Conservation (phyloP, 2,329 filamentous ascomycete species). For the Pestalotiopsis sp. region DNA sequence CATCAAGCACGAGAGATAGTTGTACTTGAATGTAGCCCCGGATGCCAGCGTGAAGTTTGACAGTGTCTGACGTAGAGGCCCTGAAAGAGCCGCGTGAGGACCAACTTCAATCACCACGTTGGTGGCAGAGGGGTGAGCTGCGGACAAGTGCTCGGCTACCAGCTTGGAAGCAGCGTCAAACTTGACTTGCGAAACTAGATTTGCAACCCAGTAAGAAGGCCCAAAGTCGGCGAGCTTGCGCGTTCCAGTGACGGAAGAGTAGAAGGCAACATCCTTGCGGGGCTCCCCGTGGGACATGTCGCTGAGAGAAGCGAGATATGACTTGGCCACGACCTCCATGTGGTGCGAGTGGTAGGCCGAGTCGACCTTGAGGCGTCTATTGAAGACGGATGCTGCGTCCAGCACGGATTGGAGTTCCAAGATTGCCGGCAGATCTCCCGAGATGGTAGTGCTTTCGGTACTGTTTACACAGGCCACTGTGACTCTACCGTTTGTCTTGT, state of each 20-base stretch:
- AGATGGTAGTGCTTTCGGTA: slow-evolving; percentile 31
- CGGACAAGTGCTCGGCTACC: slow-evolving; percentile 15
- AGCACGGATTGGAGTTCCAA: slow-evolving; percentile 16
- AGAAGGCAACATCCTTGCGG: neutral
- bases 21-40: neutral
- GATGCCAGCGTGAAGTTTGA: neutral
- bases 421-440: slow-evolving; percentile 25
- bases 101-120: slow-evolving; percentile 3
- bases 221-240: neutral
- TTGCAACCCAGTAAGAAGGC: slow-evolving; percentile 13
- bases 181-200: slow-evolving; percentile 14
- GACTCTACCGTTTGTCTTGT: neutral
- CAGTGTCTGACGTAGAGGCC: neutral
- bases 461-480: slow-evolving; percentile 32
- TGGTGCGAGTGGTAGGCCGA: slow-evolving; percentile 34
- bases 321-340: slow-evolving; percentile 23
- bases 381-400: slow-evolving; percentile 17
- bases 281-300: neutral
- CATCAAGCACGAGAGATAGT: neutral
- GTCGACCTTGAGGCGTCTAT: slow-evolving; percentile 19
- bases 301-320: slow-evolving; percentile 19
- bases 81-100: neutral
- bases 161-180: slow-evolving; percentile 1
- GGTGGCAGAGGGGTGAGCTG: slow-evolving; percentile 10
- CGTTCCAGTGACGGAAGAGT: neutral